phyloP scores from a whole-genome alignment of 129 eudicot species.

The Chrysanthemum seticuspe region DNA sequence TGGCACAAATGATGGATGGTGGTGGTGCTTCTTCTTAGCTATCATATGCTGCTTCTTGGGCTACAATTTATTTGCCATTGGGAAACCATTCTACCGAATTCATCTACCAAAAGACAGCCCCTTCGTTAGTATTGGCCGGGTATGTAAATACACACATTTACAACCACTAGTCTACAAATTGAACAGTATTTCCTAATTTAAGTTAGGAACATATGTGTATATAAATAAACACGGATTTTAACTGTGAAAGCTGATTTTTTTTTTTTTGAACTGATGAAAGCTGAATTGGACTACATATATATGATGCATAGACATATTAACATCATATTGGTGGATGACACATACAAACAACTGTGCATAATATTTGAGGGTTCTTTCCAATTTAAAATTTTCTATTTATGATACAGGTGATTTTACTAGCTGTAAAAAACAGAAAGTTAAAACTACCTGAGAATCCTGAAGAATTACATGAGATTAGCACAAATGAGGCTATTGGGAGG shows the following conservation, averaged over 20 bases:
- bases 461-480: slow-evolving; percentile 49
- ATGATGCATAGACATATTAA: not conserved
- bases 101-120: slow-evolving; percentile 58
- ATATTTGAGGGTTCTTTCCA: not conserved
- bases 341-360: not conserved
- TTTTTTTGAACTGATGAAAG: no score
- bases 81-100: slow-evolving; percentile 54
- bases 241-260: no score
- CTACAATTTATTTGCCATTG: slow-evolving; percentile 33
- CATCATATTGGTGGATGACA: slow-evolving; percentile 1
- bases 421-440: slow-evolving; percentile 52
- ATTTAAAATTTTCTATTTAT: not conserved
- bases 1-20: slow-evolving; percentile 58
- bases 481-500: slow-evolving; percentile 34
- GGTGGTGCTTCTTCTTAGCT: slow-evolving; percentile 53
- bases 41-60: slow-evolving; percentile 36
- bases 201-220: no score
- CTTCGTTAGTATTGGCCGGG: slow-evolving; percentile 42
- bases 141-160: not conserved
- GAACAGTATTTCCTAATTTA: no score
- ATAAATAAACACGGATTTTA: no score
- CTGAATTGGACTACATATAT: no score
- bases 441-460: slow-evolving; percentile 42
- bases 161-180: no score
- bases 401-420: slow-evolving; percentile 52